These are phyloP conservation scores for Casaregolazyma lundiana DNA, from an alignment of 1,139 yeast genomes.

Conservation along the genomic window DNA sequence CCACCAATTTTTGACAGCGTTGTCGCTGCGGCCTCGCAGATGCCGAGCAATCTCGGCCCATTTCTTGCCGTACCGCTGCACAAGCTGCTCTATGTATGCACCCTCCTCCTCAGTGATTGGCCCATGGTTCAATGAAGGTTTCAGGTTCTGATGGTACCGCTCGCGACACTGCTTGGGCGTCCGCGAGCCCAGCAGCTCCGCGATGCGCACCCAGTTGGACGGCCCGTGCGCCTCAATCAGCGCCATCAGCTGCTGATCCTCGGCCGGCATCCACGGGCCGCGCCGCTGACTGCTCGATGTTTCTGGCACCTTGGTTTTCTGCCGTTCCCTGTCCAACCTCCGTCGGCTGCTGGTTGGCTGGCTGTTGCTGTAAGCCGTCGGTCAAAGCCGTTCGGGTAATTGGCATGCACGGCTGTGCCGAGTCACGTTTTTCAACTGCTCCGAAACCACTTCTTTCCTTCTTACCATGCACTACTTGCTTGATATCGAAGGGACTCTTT, in stretches of 20 bases:
- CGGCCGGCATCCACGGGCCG: slow-evolving; percentile 91
- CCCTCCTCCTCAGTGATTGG: slow-evolving; percentile 89
- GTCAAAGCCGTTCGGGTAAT: background rate
- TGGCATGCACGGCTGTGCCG: too few relatives aligned
- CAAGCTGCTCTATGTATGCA: slow-evolving; percentile 69
- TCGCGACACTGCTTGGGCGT: slow-evolving; percentile 93
- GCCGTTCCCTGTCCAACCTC: too few relatives aligned
- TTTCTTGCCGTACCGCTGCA: slow-evolving; percentile 73
- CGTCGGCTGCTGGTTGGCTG: too few relatives aligned
- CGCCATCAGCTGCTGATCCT: slow-evolving; percentile 68
- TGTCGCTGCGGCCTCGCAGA: slow-evolving; percentile 79
- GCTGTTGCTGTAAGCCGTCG: slow-evolving; percentile 1
- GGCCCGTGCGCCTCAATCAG: slow-evolving; percentile 75
- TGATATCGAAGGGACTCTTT: slow-evolving; percentile 90
- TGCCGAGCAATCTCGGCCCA: slow-evolving; percentile 96
- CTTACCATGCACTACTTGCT: slow-evolving; percentile 33
- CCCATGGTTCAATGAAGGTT: slow-evolving; percentile 73
- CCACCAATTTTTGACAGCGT: slow-evolving; percentile 96
- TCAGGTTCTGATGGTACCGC: slow-evolving; percentile 85
- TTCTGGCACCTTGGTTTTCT: background rate
- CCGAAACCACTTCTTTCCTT: too few relatives aligned
- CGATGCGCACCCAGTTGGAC: slow-evolving; percentile 83
- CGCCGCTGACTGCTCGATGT: slow-evolving; percentile 36
- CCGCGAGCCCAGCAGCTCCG: slow-evolving; percentile 67
- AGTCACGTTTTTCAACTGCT: too few relatives aligned